Percentiles rank a stretch among this genome's conserved stretches.
Evolutionary conservation across 164 flowering plant species (phyloP).

Genomic region (Malania oleifera): DNA sequence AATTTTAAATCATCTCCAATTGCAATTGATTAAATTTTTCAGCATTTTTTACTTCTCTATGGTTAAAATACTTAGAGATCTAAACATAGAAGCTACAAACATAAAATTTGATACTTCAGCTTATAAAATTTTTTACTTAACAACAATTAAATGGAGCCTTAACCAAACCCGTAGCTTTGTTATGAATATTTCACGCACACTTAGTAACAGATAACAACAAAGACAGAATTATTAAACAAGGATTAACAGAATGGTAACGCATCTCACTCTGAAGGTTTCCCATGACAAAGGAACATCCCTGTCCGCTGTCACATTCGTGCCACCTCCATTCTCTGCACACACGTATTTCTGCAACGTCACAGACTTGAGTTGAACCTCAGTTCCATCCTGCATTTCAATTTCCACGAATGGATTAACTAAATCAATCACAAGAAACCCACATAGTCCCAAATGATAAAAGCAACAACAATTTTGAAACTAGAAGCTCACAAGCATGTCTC

Average conservation of each 20-base stretch:
- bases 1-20: too few species aligned
- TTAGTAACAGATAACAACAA: not conserved
- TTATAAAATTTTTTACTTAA: too few species aligned
- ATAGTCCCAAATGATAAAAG: not conserved
- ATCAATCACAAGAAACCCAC: not conserved
- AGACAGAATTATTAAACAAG: not conserved
- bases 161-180: too few species aligned
- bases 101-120: too few species aligned
- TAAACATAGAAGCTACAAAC: too few species aligned
- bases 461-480: constrained; percentile 1
- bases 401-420: constrained; percentile 5
- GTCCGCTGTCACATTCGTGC: constrained; percentile 44
- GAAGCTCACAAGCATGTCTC: constrained; percentile 81
- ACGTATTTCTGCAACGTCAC: constrained; percentile 59
- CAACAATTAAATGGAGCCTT: too few species aligned
- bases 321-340: constrained; percentile 73
- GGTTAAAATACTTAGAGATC: too few species aligned
- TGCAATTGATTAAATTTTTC: too few species aligned
- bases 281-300: constrained; percentile 62
- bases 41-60: too few species aligned
- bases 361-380: constrained; percentile 67
- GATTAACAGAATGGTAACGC: not conserved
- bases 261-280: constrained; percentile 81
- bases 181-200: too few species aligned
- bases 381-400: constrained; percentile 66